These are phyloP conservation scores for Scheffersomyces segobiensis DNA, from an alignment of 1,139 yeast species.

Conservation along the genomic window DNA sequence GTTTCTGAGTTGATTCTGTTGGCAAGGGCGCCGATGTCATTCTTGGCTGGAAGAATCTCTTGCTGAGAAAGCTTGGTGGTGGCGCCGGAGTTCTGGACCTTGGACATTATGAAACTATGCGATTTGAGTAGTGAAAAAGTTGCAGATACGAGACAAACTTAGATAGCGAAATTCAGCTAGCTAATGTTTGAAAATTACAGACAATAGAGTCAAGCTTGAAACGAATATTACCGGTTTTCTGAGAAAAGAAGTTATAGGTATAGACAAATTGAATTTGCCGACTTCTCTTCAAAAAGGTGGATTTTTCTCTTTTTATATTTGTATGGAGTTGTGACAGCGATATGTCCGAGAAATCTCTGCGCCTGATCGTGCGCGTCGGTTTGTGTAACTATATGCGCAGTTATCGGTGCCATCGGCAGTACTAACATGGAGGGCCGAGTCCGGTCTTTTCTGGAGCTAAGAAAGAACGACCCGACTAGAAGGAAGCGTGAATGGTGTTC, in stretches of 20 bases:
- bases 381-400: neutral
- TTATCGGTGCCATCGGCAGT: neutral
- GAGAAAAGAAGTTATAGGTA: neutral
- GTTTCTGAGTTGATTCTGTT: constrained; percentile 77
- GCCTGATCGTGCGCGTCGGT: neutral
- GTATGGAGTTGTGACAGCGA: neutral
- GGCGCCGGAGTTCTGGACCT: constrained; percentile 23
- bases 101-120: constrained; percentile 8
- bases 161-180: neutral
- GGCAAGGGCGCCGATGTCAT: constrained; percentile 78
- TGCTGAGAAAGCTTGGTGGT: constrained; percentile 45
- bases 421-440: neutral
- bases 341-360: constrained; percentile 1
- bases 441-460: neutral
- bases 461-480: too few relatives aligned
- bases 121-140: neutral
- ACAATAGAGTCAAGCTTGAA: neutral
- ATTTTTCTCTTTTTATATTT: neutral
- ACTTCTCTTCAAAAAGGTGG: neutral
- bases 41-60: constrained; percentile 69
- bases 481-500: neutral
- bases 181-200: neutral
- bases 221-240: neutral
- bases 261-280: neutral
- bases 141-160: neutral